These are phyloP conservation scores for Beauveria caledonica DNA, from an alignment of 2,329 filamentous ascomycete genomes.

Conservation along the genomic window DNA sequence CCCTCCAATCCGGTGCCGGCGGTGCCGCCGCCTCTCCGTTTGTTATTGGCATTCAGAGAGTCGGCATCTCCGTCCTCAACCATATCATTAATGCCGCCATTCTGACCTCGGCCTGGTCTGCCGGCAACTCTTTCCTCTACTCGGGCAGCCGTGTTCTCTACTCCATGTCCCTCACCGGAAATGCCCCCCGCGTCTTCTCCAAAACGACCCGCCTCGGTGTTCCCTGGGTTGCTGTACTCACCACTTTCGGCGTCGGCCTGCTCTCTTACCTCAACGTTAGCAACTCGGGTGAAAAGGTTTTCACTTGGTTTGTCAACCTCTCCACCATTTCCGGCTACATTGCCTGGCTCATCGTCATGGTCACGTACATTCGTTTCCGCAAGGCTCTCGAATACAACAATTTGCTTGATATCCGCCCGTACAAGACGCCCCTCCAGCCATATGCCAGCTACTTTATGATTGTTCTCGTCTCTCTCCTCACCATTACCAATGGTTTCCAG, in stretches of 20 bases:
- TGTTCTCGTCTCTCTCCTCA: slow-evolving; percentile 50
- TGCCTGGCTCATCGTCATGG: slow-evolving; percentile 50
- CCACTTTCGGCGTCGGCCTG: slow-evolving; percentile 51
- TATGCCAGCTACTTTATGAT: slow-evolving; percentile 58
- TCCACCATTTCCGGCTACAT: slow-evolving; percentile 55
- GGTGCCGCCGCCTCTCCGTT: slow-evolving; percentile 52
- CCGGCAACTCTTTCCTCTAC: slow-evolving; percentile 55
- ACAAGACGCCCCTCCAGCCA: slow-evolving; percentile 45
- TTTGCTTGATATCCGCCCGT: slow-evolving; percentile 43
- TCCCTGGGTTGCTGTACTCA: slow-evolving; percentile 45
- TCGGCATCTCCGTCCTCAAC: slow-evolving; percentile 55
- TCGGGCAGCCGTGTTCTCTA: slow-evolving; percentile 63
- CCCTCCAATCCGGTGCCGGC: slow-evolving; percentile 35
- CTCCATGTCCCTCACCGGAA: slow-evolving; percentile 57
- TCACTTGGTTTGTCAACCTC: slow-evolving; percentile 64
- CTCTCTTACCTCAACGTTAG: slow-evolving; percentile 64
- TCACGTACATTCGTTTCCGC: slow-evolving; percentile 53
- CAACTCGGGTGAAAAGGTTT: slow-evolving; percentile 53
- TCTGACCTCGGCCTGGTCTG: slow-evolving; percentile 57
- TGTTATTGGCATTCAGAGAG: slow-evolving; percentile 58
- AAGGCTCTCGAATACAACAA: slow-evolving; percentile 45
- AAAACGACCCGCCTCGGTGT: slow-evolving; percentile 54
- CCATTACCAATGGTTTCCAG: slow-evolving; percentile 66
- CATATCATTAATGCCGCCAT: slow-evolving; percentile 62
- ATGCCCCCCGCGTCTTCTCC: slow-evolving; percentile 55